Evolutionary conservation across 176 grass and related monocot genomes (phyloP).

Genomic region (Cenchrus purpureus): DNA sequence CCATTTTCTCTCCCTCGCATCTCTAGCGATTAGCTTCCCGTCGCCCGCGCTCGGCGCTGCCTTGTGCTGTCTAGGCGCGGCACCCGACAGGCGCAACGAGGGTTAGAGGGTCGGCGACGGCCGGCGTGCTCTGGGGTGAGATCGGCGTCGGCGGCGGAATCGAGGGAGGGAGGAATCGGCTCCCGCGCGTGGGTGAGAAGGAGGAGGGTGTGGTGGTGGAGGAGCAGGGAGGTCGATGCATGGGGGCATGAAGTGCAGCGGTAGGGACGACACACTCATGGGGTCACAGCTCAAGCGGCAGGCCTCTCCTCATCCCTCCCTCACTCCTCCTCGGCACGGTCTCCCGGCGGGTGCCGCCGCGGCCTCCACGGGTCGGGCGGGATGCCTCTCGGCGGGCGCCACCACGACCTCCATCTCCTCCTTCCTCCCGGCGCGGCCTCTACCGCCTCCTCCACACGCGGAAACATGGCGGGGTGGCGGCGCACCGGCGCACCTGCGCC

Average conservation of each 20-base stretch:
- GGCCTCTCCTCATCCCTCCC: too few species aligned
- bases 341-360: too few species aligned
- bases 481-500: too few species aligned
- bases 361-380: too few species aligned
- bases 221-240: constrained; percentile 24
- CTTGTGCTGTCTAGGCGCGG: constrained; percentile 5
- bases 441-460: too few species aligned
- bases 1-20: background rate
- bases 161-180: background rate
- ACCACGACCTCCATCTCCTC: too few species aligned
- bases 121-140: background rate
- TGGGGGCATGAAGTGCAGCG: constrained; percentile 61
- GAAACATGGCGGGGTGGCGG: too few species aligned
- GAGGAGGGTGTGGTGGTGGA: background rate
- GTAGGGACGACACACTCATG: constrained; percentile 72
- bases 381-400: too few species aligned
- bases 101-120: background rate
- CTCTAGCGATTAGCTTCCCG: constrained; percentile 5
- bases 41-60: constrained; percentile 17
- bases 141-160: constrained; percentile 37
- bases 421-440: too few species aligned
- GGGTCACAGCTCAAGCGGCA: constrained; percentile 80
- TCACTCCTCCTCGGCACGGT: too few species aligned
- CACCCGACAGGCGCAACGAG: background rate
- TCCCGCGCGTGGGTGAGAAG: background rate